Evolutionary conservation across 208 protist genomes (phyloP), one percentile per base, ranked within the genome.

Genomic region (Trypanosoma boissoni): DNA sequence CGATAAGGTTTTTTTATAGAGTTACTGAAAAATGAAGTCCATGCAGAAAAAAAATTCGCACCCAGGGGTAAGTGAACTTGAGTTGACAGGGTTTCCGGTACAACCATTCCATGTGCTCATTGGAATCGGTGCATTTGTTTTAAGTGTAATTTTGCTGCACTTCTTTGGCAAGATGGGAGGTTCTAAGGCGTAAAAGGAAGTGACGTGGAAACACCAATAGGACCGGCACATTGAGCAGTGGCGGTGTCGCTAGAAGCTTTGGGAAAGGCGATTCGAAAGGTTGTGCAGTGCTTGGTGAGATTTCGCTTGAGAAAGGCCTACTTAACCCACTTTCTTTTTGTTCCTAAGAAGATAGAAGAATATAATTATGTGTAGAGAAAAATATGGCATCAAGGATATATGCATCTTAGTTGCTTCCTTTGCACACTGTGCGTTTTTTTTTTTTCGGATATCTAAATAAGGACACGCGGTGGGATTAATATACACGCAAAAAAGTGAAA

Each of bases 81-180:
- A 94, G 59, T 64, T 72, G 9, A 80, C 76, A 2, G 88, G 88
- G 28, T 81, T 88, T 59, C 62, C 63, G 32, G 73, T 95, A 45
- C 73, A 89, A 54, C 88, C 88, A 10, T 80, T 80, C 63, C 82
- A 91, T 58, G 74, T 95, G 3, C 57, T 95, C 52, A 50, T 88
- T 6, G 66, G 61, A 31, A 82, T 70, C 50, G 82, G 63, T 8
- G 62, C 48, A 5, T 95, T 95, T 54, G 78, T 95, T 27, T 46
- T 95, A 26, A 74, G 76, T 43, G 81, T 95, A n/a, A 92, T 95
- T 72, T 64, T 95, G 20, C 70, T 92, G 6, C 84, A 95, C 67
- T 95, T 95, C 74, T 92, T 89, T 54, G 68, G 83, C 27, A 95
- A 95, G 73, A 44, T 93, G 20, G 56, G 61, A 31, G 72, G 61